These are phyloP conservation scores for Tephrocybe sp. DNA, from an alignment of 768 basidiomycete genomes.

Conservation along the genomic window DNA sequence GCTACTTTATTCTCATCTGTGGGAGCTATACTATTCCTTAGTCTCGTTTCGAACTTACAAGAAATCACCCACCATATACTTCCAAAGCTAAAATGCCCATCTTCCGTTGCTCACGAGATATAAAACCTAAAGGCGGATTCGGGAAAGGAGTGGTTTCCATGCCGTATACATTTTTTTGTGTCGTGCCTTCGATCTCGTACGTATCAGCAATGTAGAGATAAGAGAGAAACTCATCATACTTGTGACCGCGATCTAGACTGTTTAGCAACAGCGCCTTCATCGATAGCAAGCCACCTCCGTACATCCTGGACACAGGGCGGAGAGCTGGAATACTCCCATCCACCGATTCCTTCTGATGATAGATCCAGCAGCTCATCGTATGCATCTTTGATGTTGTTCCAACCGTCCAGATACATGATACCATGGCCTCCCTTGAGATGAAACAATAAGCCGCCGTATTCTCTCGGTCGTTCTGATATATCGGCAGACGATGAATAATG, in stretches of 20 bases:
- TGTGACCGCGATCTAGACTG: constrained; percentile 35
- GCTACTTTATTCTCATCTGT: constrained; percentile 62
- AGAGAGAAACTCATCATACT: constrained; percentile 30
- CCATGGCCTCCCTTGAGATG: constrained; percentile 65
- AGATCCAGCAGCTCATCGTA: constrained; percentile 10
- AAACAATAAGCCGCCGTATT: constrained; percentile 82
- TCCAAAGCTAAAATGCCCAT: constrained; percentile 87
- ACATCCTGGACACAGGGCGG: constrained; percentile 66
- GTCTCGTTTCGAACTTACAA: not conserved
- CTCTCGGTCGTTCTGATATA: constrained; percentile 63
- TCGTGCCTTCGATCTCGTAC: constrained; percentile 65
- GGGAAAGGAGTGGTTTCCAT: constrained; percentile 52
- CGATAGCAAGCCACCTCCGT: constrained; percentile 50
- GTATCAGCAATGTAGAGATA: not conserved
- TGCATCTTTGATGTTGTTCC: constrained; percentile 32
- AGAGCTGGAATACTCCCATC: constrained; percentile 80
- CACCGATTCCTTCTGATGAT: constrained; percentile 39
- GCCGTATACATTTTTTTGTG: constrained; percentile 72
- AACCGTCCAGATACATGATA: constrained; percentile 59
- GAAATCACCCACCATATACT: constrained; percentile 66
- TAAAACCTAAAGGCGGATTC: constrained; percentile 15
- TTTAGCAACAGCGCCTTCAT: constrained; percentile 21
- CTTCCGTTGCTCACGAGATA: constrained; percentile 57
- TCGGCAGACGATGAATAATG: constrained; percentile 77
- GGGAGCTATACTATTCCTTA: constrained; percentile 46